Evolutionary conservation across 176 grass and related monocot species (phyloP), one percentile per base, ranked within the genome.

Genomic region (Aegilops bicornis): DNA sequence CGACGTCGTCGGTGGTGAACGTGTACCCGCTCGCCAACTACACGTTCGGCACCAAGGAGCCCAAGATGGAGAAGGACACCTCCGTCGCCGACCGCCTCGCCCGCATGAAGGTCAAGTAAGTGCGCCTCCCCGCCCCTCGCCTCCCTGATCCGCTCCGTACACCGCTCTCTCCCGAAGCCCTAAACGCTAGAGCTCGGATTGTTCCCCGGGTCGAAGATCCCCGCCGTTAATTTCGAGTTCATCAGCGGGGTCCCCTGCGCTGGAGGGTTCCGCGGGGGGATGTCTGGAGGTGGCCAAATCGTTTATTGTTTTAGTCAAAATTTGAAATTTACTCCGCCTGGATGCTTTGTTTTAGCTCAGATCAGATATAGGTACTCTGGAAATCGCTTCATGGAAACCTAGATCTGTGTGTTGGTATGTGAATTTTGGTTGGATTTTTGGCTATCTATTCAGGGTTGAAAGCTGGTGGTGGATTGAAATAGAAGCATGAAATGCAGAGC

Each of bases 21-120:
- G 89, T 92, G 33, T 98, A 98, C 96, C 96, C 93, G 42, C 96
- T 98, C 61, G 90, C 96, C 33, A 98, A 95, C 91, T 98, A 98
- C 91, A 98, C 96, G 48, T 98, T 98, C 89, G 96, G 96, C 42
- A 98, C 96, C 77, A 98, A 98, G 93, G 96, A 98, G 91, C 91
- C 96, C 60, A 98, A 98, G 86, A 94, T 98, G 93, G 96, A 98
- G 96, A 98, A 98, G 89, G 96, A 98, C 83, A 98, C 96, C 81
- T 98, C 96, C 88, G 96, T 98, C 88, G 93, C 96, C 78, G 96
- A 98, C 79, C 96, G 96, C 59, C 91, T 98, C 22, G 96, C 96
- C 71, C 93, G 96, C 42, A 98, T 98, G 96, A 98, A 98, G 85
- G 91, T 98, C 91, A 98, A 98, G 96, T 98, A 92, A 82, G 91